A percentile compares a stretch with the other conserved stretches of the same genome.
These are phyloP conservation scores for Neonectria coccinea DNA, from an alignment of 2,329 filamentous ascomycete genomes.

Conservation along the genomic window DNA sequence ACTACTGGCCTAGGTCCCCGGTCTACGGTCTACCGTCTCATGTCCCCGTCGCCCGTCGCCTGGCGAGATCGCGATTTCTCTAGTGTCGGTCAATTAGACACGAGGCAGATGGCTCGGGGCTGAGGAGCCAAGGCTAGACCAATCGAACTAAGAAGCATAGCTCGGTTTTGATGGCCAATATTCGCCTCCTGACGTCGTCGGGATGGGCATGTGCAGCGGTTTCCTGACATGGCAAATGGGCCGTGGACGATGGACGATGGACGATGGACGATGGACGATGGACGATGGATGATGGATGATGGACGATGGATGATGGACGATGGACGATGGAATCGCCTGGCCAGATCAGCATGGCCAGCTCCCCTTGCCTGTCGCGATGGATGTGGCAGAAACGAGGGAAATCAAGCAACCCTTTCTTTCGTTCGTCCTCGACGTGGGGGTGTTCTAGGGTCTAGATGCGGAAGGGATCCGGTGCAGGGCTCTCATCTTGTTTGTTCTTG, in stretches of 20 bases:
- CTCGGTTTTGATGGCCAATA: slow-evolving; percentile 11
- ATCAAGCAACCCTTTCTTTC: slow-evolving; percentile 5
- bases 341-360: neutral
- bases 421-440: slow-evolving; percentile 17
- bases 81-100: slow-evolving; percentile 31
- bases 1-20: slow-evolving; percentile 10
- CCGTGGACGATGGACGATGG: neutral
- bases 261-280: too few relatives aligned
- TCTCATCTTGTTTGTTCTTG: slow-evolving; percentile 13
- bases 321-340: slow-evolving; percentile 9
- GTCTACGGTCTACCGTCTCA: slow-evolving; percentile 1
- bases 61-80: slow-evolving; percentile 11
- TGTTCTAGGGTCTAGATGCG: slow-evolving; percentile 25
- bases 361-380: slow-evolving; percentile 8
- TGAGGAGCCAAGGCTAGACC: slow-evolving; percentile 13
- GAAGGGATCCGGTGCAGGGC: slow-evolving; percentile 28
- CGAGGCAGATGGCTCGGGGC: slow-evolving; percentile 4
- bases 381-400: slow-evolving; percentile 6
- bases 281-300: too few relatives aligned
- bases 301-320: too few relatives aligned
- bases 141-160: slow-evolving; percentile 5
- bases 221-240: slow-evolving; percentile 2
- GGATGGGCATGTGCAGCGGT: neutral
- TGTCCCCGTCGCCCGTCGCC: slow-evolving; percentile 9
- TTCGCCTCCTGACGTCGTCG: slow-evolving; percentile 11